These are phyloP conservation scores for Yarrowia osloensis DNA, from an alignment of 805 yeast species.

Conservation along the genomic window DNA sequence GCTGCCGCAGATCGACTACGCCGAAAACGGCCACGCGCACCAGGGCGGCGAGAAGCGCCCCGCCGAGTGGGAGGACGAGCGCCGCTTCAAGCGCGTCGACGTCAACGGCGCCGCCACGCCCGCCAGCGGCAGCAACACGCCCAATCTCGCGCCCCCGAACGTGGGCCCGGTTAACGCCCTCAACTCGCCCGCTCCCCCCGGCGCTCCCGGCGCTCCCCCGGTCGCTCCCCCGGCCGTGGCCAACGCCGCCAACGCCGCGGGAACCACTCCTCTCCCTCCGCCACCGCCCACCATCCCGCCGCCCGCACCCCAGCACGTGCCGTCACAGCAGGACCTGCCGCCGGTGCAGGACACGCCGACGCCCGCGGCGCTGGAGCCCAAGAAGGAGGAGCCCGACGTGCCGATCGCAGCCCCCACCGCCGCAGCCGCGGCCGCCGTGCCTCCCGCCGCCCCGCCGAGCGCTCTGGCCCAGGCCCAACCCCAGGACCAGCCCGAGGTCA, in stretches of 20 bases:
- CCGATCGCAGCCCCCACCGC: not conserved
- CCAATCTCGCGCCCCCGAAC: not conserved
- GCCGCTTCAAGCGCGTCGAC: constrained; percentile 3
- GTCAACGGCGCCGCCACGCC: constrained; percentile 2
- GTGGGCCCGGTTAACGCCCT: too few species aligned
- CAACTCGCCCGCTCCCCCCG: not conserved
- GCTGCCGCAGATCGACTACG: constrained; percentile 35
- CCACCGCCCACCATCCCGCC: not conserved
- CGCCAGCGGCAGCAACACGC: not conserved
- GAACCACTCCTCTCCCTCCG: not conserved
- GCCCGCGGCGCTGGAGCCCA: constrained; percentile 18
- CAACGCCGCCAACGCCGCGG: not conserved
- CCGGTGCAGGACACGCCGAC: constrained; percentile 1
- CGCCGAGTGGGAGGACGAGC: constrained; percentile 48
- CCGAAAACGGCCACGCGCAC: constrained; percentile 35
- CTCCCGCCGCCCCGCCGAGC: not conserved
- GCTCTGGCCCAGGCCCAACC: constrained; percentile 3
- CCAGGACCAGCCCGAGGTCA: not conserved
- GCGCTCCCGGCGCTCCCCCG: not conserved
- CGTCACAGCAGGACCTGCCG: not conserved
- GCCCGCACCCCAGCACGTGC: constrained; percentile 27
- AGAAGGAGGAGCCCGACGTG: constrained; percentile 8
- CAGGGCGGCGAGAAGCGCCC: constrained; percentile 28
- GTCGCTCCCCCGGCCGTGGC: too few species aligned
- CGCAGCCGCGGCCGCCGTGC: not conserved